A percentile compares a stretch with the other conserved stretches of the same genome.
Conservation (phyloP, 768 basidiomycete species). For the Phanerochaete carnosa region DNA sequence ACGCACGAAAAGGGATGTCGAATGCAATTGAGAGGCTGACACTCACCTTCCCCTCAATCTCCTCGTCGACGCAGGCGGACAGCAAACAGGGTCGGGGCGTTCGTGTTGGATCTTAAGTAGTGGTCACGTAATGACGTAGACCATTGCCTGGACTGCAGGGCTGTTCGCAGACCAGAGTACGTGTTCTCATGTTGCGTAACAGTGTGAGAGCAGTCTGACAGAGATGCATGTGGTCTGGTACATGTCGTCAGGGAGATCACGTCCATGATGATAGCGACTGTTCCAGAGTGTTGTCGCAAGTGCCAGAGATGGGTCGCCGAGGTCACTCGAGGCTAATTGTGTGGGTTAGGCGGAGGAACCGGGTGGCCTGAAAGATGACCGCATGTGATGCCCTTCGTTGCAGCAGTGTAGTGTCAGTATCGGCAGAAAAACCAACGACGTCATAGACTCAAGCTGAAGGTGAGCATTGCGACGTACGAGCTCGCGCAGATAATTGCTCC, state of each 20-base stretch:
- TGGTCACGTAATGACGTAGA: not conserved
- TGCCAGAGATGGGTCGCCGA: too few relatives aligned
- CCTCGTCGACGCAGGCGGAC: not conserved
- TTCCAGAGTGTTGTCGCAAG: too few relatives aligned
- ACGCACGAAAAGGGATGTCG: not conserved
- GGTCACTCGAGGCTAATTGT: too few relatives aligned
- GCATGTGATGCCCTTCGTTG: too few relatives aligned
- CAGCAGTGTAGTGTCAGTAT: too few relatives aligned
- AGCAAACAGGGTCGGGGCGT: not conserved
- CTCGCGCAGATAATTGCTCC: not conserved
- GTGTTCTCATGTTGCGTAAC: not conserved
- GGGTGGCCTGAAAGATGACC: too few relatives aligned
- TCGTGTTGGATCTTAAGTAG: not conserved
- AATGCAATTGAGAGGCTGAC: not conserved
- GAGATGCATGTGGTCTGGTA: not conserved
- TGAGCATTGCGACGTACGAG: too few relatives aligned
- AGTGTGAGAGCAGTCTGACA: not conserved
- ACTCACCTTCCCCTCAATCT: not conserved
- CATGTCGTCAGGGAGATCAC: too few relatives aligned
- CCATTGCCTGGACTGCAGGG: not conserved
- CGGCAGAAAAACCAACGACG: too few relatives aligned
- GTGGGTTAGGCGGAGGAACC: too few relatives aligned
- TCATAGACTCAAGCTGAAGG: not conserved
- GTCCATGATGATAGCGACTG: too few relatives aligned
- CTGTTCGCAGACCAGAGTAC: not conserved